A percentile compares a stretch with the other conserved stretches of the same genome.
Evolutionary conservation across 306 rosid genomes (phyloP).

Genomic region (Fagus crenata): DNA sequence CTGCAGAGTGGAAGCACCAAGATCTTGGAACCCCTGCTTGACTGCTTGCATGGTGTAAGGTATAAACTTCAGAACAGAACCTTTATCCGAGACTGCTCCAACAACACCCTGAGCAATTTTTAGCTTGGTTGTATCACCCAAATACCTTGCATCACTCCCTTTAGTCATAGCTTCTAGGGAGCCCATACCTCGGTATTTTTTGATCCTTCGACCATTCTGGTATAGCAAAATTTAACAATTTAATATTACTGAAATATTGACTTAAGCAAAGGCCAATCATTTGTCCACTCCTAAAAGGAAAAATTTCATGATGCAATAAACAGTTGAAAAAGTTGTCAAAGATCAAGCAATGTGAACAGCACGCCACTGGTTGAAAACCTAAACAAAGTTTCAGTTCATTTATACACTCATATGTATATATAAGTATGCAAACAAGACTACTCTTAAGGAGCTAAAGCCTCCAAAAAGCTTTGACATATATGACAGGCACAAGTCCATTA

Average conservation of each 20-base stretch:
- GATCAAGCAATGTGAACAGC: background rate
- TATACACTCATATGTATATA: no score
- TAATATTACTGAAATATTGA: slow-evolving; percentile 12
- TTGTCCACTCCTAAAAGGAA: background rate
- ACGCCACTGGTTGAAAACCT: background rate
- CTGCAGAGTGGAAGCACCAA: slow-evolving; percentile 80
- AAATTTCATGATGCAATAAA: background rate
- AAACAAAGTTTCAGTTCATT: background rate
- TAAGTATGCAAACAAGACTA: background rate
- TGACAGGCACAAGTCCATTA: background rate
- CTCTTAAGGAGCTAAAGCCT: background rate
- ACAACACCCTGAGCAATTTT: slow-evolving; percentile 97
- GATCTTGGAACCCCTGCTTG: slow-evolving; percentile 96
- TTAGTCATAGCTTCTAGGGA: slow-evolving; percentile 97
- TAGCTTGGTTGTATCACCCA: slow-evolving; percentile 81
- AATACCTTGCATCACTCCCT: slow-evolving; percentile 87
- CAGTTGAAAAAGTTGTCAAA: background rate
- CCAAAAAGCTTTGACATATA: background rate
- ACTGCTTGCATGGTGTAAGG: slow-evolving; percentile 98
- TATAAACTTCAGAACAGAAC: slow-evolving; percentile 80
- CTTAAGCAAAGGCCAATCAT: slow-evolving; percentile 5
- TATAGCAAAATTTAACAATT: slow-evolving; percentile 21
- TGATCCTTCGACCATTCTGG: slow-evolving; percentile 76
- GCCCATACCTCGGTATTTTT: slow-evolving; percentile 94
- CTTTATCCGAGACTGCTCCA: slow-evolving; percentile 93